Evolutionary conservation across 495 filamentous ascomycete species (phyloP).

Genomic region (Lophiotrema nucula): DNA sequence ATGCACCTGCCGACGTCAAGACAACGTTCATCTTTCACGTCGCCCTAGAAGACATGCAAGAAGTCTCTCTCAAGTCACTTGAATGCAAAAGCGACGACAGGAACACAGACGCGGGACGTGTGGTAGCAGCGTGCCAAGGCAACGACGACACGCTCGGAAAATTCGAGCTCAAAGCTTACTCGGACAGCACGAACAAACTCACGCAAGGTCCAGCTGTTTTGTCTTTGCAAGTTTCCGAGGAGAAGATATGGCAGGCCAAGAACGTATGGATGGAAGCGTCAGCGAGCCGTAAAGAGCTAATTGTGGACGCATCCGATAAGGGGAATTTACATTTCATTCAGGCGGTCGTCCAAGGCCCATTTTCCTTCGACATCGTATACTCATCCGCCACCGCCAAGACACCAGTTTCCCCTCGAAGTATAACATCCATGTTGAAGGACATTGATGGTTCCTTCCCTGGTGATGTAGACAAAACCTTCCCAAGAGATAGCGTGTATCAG

Average conservation of each 20-base stretch:
- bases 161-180: neutral
- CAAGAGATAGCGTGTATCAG: neutral
- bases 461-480: neutral
- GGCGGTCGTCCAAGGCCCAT: neutral
- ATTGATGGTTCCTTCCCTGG: neutral
- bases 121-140: neutral
- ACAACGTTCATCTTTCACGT: neutral
- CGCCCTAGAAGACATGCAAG: neutral
- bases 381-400: neutral
- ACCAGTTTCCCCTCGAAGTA: neutral
- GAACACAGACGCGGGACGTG: too few species aligned
- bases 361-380: neutral
- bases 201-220: neutral
- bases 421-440: neutral
- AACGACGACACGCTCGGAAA: neutral
- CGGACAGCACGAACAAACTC: neutral
- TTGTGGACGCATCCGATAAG: neutral
- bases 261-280: neutral
- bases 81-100: neutral
- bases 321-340: neutral
- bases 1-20: constrained; percentile 28
- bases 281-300: neutral
- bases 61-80: neutral
- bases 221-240: neutral
- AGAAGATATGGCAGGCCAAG: neutral